Percentiles rank a stretch among this genome's conserved stretches.
phyloP scores from a whole-genome alignment of 805 yeast species.

The Komagataella pseudopastoris region DNA sequence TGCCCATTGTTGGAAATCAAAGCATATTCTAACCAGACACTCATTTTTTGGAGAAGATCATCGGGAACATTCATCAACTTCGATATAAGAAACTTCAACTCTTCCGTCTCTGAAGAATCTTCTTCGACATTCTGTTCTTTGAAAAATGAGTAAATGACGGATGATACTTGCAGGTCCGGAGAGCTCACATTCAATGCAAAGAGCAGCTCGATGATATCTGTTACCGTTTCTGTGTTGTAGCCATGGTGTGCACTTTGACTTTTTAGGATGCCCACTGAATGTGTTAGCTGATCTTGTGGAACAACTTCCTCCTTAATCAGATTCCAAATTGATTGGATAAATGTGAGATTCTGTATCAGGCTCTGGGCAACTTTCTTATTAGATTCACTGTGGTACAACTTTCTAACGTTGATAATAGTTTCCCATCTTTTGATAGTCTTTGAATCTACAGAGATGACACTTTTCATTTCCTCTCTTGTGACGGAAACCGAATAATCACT shows the following conservation, averaged over 20 bases:
- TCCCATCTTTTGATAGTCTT: not conserved
- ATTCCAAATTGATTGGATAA: not conserved
- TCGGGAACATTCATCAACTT: not conserved
- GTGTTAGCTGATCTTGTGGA: not conserved
- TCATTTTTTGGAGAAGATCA: not conserved
- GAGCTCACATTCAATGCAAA: not conserved
- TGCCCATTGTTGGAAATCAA: not conserved
- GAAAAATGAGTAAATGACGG: not conserved
- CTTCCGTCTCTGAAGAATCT: not conserved
- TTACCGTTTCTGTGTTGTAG: not conserved
- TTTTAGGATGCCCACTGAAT: not conserved
- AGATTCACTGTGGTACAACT: not conserved
- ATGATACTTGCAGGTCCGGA: not conserved
- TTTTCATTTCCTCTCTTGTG: not conserved
- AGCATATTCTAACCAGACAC: not conserved
- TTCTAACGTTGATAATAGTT: not conserved
- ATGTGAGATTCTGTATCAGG: not conserved
- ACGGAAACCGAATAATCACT: not conserved
- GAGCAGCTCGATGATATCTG: not conserved
- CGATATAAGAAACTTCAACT: not conserved
- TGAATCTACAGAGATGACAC: not conserved
- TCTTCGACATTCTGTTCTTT: not conserved
- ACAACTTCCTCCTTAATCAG: not conserved
- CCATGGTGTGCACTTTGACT: not conserved
- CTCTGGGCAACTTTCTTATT: not conserved